A percentile compares a stretch with the other conserved stretches of the same genome.
These are phyloP conservation scores for Arthrinium phaeospermum DNA, from an alignment of 2,329 filamentous ascomycete genomes.

Conservation along the genomic window DNA sequence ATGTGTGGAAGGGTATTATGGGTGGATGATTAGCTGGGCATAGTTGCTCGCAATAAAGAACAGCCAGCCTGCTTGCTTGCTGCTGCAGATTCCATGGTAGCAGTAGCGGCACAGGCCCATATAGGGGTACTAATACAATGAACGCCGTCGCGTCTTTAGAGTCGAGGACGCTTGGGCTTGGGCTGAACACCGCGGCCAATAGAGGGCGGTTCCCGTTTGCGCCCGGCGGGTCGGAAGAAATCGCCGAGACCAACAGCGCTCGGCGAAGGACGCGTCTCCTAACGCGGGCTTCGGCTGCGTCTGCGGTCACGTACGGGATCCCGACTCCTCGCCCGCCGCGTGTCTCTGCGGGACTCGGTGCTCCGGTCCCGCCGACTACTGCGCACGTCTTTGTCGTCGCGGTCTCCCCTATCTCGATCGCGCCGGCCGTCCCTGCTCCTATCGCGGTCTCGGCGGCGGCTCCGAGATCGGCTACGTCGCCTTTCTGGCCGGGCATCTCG, in stretches of 20 bases:
- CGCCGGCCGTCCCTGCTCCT: constrained; percentile 40
- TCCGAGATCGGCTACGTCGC: constrained; percentile 36
- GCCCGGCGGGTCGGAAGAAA: background rate
- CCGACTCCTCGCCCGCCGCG: constrained; percentile 27
- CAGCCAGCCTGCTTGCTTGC: too few relatives aligned
- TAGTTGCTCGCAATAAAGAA: background rate
- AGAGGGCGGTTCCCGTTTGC: background rate
- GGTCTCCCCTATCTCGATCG: constrained; percentile 40
- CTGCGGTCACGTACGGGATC: constrained; percentile 30
- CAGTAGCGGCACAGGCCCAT: background rate
- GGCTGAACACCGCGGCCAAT: background rate
- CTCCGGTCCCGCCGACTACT: constrained; percentile 30
- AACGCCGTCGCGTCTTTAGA: background rate
- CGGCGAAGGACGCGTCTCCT: constrained; percentile 22
- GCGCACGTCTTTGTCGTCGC: constrained; percentile 40
- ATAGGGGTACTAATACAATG: background rate
- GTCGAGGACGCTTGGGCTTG: background rate
- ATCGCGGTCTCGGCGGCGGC: constrained; percentile 41
- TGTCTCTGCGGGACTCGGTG: constrained; percentile 26
- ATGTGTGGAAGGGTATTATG: background rate
- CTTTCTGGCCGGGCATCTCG: constrained; percentile 32
- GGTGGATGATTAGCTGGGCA: background rate
- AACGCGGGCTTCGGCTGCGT: constrained; percentile 36
- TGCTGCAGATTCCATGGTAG: background rate
- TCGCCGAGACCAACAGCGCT: background rate